Conservation (phyloP, 768 basidiomycete species). For the Pilatotrama ljubarskyi region DNA sequence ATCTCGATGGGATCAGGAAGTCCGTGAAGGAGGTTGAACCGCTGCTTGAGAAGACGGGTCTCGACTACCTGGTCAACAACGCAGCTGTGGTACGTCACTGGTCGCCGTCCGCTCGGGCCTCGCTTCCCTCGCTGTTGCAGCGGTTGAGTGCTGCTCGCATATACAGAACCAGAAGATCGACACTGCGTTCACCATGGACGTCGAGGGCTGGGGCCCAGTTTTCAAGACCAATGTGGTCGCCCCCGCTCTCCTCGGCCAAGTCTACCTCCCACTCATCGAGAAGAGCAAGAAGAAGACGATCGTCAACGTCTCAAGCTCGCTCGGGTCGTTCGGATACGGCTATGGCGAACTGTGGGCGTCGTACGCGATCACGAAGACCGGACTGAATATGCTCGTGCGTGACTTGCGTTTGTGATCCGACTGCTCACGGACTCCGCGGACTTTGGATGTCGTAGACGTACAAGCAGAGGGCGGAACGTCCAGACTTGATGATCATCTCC, state of each 20-base stretch:
- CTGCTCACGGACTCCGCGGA: background rate
- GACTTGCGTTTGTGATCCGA: background rate
- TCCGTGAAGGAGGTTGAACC: conserved; percentile 27
- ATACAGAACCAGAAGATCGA: conserved; percentile 29
- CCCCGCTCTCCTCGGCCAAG: conserved; percentile 35
- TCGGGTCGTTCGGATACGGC: conserved; percentile 24
- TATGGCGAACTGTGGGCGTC: conserved; percentile 28
- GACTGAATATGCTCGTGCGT: conserved; percentile 41
- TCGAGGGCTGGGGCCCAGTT: conserved; percentile 9
- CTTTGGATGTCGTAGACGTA: conserved; percentile 9
- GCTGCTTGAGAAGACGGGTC: conserved; percentile 30
- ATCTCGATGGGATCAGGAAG: conserved; percentile 28
- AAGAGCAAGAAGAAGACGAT: conserved; percentile 33
- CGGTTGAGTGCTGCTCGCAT: background rate
- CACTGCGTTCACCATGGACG: conserved; percentile 29
- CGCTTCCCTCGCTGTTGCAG: too few relatives aligned
- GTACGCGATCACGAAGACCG: conserved; percentile 40
- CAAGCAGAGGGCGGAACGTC: conserved; percentile 16
- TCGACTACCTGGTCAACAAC: conserved; percentile 44
- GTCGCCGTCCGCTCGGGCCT: background rate
- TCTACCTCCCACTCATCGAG: conserved; percentile 36
- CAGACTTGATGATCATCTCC: conserved; percentile 8
- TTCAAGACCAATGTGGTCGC: conserved; percentile 35
- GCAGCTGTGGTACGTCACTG: conserved; percentile 35
- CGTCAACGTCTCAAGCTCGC: conserved; percentile 33